Percentiles rank a stretch among this genome's conserved stretches.
Evolutionary conservation across 345 rosid genomes (phyloP).

Genomic region (Eutrema heterophyllum): DNA sequence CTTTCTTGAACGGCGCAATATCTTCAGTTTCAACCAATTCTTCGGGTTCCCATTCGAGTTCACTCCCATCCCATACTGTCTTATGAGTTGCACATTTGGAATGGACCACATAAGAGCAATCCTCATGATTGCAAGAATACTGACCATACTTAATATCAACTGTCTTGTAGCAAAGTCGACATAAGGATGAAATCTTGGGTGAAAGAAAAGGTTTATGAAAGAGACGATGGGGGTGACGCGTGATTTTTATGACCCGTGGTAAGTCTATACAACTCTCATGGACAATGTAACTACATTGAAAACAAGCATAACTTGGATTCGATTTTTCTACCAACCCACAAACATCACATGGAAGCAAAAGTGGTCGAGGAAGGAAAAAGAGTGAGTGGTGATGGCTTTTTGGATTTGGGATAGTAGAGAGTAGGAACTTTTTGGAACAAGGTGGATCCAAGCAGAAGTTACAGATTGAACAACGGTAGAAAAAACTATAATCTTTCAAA

Average conservation of each 20-base stretch:
- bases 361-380: background rate
- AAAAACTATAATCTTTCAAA: background rate
- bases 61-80: background rate
- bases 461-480: background rate
- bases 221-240: too few relatives aligned
- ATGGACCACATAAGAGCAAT: background rate
- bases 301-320: too few relatives aligned
- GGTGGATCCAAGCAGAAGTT: background rate
- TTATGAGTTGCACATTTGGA: slow-evolving; percentile 10
- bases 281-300: too few relatives aligned
- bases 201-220: too few relatives aligned
- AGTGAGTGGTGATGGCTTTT: slow-evolving; percentile 4
- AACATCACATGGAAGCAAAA: too few relatives aligned
- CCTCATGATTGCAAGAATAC: background rate
- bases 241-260: too few relatives aligned
- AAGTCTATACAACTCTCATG: too few relatives aligned
- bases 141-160: background rate
- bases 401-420: background rate
- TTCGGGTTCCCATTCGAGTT: slow-evolving; percentile 9
- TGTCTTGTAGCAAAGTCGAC: background rate
- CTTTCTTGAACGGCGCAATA: background rate
- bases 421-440: background rate
- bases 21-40: background rate
- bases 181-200: too few relatives aligned
- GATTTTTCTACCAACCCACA: too few relatives aligned